phyloP scores from a whole-genome alignment of 1,284 basidiomycete species.

The Cutaneotrichosporon sp. region DNA sequence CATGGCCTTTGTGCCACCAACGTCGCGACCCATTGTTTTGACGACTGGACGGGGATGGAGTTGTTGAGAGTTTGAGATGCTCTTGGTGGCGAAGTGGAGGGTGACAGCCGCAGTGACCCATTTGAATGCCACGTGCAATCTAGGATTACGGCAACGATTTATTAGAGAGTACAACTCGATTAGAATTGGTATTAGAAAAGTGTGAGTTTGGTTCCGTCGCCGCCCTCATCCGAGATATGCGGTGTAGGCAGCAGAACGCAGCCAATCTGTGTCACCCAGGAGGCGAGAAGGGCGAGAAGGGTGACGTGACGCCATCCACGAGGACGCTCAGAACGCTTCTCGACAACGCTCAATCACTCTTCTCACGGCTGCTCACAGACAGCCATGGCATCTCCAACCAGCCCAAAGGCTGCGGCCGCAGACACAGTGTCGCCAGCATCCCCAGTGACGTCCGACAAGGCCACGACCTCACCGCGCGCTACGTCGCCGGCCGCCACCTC shows the following conservation, averaged over 20 bases:
- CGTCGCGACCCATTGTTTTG: slow-evolving; percentile 48
- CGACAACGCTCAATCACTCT: background rate
- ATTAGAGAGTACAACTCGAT: too few species aligned
- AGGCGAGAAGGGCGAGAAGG: background rate
- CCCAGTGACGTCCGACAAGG: background rate
- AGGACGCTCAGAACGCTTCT: background rate
- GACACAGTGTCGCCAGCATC: background rate
- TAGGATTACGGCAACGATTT: too few species aligned
- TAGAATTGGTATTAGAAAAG: too few species aligned
- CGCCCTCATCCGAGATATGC: too few species aligned
- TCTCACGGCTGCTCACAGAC: background rate
- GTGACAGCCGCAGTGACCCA: too few species aligned
- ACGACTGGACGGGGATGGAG: too few species aligned
- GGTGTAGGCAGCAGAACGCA: too few species aligned
- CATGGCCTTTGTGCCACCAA: slow-evolving; percentile 82
- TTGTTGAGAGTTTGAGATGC: background rate
- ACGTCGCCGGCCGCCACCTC: background rate
- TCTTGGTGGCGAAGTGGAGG: background rate
- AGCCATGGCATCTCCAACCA: background rate
- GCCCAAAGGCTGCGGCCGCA: background rate
- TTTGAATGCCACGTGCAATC: too few species aligned
- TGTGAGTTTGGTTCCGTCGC: too few species aligned
- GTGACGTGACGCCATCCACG: background rate
- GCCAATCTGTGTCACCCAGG: background rate
- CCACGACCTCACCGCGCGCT: background rate